Evolutionary conservation across 306 rosid genomes (phyloP).

Genomic region (Urtica urens): DNA sequence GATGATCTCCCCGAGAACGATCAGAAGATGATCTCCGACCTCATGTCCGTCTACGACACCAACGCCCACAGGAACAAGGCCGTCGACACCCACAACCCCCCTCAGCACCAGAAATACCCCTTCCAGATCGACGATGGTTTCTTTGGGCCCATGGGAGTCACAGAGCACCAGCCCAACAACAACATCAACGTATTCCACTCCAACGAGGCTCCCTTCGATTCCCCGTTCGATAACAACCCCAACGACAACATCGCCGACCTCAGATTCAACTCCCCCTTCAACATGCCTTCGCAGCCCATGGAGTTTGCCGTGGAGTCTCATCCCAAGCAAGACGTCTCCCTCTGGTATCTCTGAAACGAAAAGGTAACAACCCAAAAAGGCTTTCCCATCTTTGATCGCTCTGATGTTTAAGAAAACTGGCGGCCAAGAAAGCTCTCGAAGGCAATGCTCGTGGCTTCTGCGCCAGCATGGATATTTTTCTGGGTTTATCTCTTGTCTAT

Average conservation of each 20-base stretch:
- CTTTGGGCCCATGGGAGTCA: conserved; percentile 18
- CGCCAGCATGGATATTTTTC: too few species aligned
- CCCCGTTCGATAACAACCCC: conserved; percentile 27
- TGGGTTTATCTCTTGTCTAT: too few species aligned
- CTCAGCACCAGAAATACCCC: conserved; percentile 20
- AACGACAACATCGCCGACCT: conserved; percentile 15
- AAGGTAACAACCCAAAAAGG: not conserved
- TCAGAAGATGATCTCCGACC: conserved; percentile 40
- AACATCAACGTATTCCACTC: conserved; percentile 17
- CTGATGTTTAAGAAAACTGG: conserved; percentile 7
- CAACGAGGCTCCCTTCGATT: conserved; percentile 20
- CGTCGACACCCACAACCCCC: conserved; percentile 6
- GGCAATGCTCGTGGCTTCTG: conserved; percentile 1
- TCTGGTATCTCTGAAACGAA: conserved; percentile 34
- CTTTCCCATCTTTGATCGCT: not conserved
- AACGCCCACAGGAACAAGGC: conserved; percentile 19
- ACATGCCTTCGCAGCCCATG: conserved; percentile 23
- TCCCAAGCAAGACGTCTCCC: conserved; percentile 30
- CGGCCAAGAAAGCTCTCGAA: not conserved
- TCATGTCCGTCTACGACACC: conserved; percentile 34
- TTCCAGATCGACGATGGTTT: conserved; percentile 23
- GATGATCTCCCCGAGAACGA: conserved; percentile 37
- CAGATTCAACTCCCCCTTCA: conserved; percentile 26
- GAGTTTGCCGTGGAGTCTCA: conserved; percentile 24
- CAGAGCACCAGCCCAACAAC: conserved; percentile 11